Evolutionary conservation across 768 basidiomycete genomes (phyloP), one percentile per base, ranked within the genome.

Genomic region (Mycena sanguinolenta): DNA sequence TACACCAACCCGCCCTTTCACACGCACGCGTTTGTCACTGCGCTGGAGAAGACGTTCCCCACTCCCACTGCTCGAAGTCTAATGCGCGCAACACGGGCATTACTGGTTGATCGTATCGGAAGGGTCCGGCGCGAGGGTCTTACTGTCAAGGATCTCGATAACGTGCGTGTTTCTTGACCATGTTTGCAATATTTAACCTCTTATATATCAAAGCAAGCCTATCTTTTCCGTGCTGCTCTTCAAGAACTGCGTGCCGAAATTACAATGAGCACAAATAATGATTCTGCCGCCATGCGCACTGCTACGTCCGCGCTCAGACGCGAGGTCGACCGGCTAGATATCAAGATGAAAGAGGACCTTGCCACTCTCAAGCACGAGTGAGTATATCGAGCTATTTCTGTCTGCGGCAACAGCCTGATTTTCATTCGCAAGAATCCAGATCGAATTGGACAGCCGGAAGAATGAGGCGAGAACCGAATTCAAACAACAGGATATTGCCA

Each of bases 371-470:
- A 94, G 80, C 97, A 98, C 76, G 97, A 99, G 96, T 97, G 97
- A 99, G 96, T 97, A 74, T 64, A 92, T 89, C 54, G 50, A 44
- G 36, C 27, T 27, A 52, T 46, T 68, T 39, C n/a, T 49, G 62
- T 52, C 44, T 46, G 32, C 64, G 59, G 52, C 30, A 9, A 21
- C 25, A 62, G 16, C 39, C 61, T 55, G 50, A 73, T 53, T 67
- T 60, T 44, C 19, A 32, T 17, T 59, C 52, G 58, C n/a, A 50
- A 98, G 96, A 76, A 95, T 97, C 59, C 96, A 98, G 80, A 96
- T 99, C 91, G 98, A 99, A 65, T 86, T 98, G 69, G 95, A 97
- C 76, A 96, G 91, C 71, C 87, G 97, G 66, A 98, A 96, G 84
- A 95, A 93, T 73, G 98, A 99, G 78, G 89, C 91, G 17, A 92